phyloP scores from a whole-genome alignment of 1,284 basidiomycete genomes.

The Trametes versicolor region DNA sequence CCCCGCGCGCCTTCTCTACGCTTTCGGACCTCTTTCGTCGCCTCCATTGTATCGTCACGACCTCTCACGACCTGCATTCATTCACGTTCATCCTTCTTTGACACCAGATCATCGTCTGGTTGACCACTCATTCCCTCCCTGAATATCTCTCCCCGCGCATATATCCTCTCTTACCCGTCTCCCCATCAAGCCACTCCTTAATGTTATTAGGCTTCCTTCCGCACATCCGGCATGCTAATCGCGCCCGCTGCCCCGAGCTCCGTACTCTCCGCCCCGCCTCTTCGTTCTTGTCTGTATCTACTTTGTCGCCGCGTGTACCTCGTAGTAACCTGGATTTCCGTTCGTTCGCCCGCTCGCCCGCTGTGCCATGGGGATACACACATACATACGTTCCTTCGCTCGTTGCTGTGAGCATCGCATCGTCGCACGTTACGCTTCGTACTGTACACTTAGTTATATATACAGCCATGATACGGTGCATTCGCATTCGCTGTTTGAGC shows the following conservation, averaged over 20 bases:
- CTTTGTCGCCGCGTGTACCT: conserved; percentile 20
- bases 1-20: neutral
- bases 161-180: neutral
- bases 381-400: conserved; percentile 20
- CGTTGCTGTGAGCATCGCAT: conserved; percentile 36
- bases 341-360: conserved; percentile 14
- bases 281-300: conserved; percentile 16
- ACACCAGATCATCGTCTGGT: conserved; percentile 12
- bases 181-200: conserved; percentile 24
- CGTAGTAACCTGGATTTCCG: conserved; percentile 23
- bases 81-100: neutral
- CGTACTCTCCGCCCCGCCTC: neutral
- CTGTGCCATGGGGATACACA: conserved; percentile 18
- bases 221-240: conserved; percentile 25
- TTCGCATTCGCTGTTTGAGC: neutral
- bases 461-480: conserved; percentile 18
- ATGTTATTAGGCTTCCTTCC: conserved; percentile 21
- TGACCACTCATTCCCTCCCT: conserved; percentile 9
- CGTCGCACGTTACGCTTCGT: conserved; percentile 30
- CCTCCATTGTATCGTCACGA: conserved; percentile 23
- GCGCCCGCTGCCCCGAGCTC: neutral
- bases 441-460: conserved; percentile 36
- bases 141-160: conserved; percentile 6
- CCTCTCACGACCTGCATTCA: conserved; percentile 30
- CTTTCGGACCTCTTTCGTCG: conserved; percentile 2